Evolutionary conservation across 371 early-diverging fungal genomes (phyloP).

Genomic region (Mucor irregularis): DNA sequence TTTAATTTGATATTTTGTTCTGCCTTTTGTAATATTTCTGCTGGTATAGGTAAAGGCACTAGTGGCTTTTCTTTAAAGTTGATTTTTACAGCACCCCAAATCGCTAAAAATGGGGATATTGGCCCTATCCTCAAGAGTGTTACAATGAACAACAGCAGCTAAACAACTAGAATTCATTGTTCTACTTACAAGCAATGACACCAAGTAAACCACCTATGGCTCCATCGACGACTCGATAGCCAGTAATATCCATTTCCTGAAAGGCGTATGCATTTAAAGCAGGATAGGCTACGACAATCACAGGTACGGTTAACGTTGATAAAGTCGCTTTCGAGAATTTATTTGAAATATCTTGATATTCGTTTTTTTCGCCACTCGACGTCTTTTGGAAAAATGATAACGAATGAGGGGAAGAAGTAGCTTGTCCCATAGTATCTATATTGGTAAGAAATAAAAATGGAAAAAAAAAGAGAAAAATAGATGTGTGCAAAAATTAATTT

Average conservation of each 20-base stretch:
- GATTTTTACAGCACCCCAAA: conserved; percentile 41
- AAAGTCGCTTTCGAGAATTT: conserved; percentile 42
- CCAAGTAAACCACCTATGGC: conserved; percentile 50
- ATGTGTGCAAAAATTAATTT: neutral
- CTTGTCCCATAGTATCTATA: conserved; percentile 39
- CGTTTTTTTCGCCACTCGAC: conserved; percentile 14
- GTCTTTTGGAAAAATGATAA: conserved; percentile 20
- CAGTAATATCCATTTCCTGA: conserved; percentile 43
- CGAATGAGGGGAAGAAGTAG: conserved; percentile 27
- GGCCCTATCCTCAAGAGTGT: conserved; percentile 36
- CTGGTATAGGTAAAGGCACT: conserved; percentile 28
- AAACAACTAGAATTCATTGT: neutral
- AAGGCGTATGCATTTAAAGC: conserved; percentile 46
- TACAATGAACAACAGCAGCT: neutral
- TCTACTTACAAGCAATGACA: conserved; percentile 30
- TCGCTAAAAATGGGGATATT: conserved; percentile 46
- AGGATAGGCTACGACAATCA: conserved; percentile 51
- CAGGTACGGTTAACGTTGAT: conserved; percentile 47
- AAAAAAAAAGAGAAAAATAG: neutral
- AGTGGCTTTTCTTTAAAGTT: conserved; percentile 42
- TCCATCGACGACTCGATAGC: conserved; percentile 39
- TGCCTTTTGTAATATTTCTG: conserved; percentile 30
- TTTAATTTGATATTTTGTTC: conserved; percentile 35
- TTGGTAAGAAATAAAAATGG: neutral
- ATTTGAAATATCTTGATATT: conserved; percentile 43